Base-by-base conservation (phyloP, 164 flowering plant species). In the Piper longum region DNA sequence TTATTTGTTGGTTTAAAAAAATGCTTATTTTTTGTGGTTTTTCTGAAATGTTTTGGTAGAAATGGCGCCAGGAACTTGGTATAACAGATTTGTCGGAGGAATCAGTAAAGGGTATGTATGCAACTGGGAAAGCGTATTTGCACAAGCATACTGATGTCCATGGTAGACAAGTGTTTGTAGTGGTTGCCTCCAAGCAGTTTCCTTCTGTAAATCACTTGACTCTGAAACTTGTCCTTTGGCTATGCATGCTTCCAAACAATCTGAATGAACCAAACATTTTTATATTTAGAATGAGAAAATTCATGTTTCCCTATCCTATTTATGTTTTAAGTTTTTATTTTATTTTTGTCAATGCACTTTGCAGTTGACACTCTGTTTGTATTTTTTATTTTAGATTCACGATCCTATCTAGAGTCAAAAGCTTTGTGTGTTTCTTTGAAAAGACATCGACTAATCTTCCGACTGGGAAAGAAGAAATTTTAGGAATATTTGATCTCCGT, bases 61-160 rank as follows among this genome's bases (percentile, higher is more conserved):
- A 75, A 80, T 92, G 98, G 96, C 91, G 85, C 67, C 77, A 78
- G 77, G 96, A 89, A 60, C 84, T 89, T 72, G 76, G 83, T 39
- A 90, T 89, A 39, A 81, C 89, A 64, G 73, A 83, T 41, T 67
- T 92, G 69, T 70, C 88, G 43, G 91, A 89, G 64, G 85, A 84
- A 63, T 74, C 83, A 0, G 81, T 92, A 45, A 73, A 74, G 67
- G 59, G 36, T 26, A 56, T 75, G 44, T 91, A 90, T 59, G 66
- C 65, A 64, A 86, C 88, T 41, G 92, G 97, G 70, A 89, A 89
- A 73, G 76, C 85, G 12, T 88, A 73, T 65, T 79, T 93, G 69
- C 98, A 88, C 73, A 92, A 86, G 64, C 79, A 43, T 80, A 85
- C 82, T 75, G 98, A 93, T 80, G 82, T 85, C 70, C 58, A 81